Evolutionary conservation across 73 alveolate genomes (phyloP).

Genomic region (Symbiodinium pilosum): DNA sequence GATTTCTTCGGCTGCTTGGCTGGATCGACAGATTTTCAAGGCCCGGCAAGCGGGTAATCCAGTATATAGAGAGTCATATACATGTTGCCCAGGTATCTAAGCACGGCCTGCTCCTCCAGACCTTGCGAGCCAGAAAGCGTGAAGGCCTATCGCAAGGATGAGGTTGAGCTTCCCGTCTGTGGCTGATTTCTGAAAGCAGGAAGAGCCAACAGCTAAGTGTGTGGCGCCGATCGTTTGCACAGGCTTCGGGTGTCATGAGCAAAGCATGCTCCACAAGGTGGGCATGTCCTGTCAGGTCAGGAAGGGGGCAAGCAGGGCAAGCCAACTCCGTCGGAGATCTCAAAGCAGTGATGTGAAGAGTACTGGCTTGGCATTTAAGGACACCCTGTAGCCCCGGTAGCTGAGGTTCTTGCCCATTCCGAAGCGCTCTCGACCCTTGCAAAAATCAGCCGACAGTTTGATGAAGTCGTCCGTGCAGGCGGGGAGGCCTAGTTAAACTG

Average conservation of each 20-base stretch:
- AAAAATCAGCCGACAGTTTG: background rate
- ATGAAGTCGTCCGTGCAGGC: background rate
- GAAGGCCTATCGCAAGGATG: background rate
- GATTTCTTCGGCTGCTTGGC: too few species aligned
- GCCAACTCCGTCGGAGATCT: too few species aligned
- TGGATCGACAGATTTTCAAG: too few species aligned
- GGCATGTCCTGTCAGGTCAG: background rate
- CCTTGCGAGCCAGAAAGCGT: background rate
- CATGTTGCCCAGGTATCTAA: too few species aligned
- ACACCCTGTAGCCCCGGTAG: too few species aligned
- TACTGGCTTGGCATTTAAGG: too few species aligned
- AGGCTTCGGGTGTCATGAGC: background rate
- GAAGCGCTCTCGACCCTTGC: slow-evolving; percentile 10
- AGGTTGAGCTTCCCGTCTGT: background rate
- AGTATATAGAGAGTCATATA: too few species aligned
- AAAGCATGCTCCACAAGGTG: background rate
- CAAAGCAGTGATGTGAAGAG: too few species aligned
- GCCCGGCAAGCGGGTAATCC: too few species aligned
- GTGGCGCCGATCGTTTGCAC: background rate
- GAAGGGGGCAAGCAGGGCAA: background rate
- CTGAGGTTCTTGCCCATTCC: slow-evolving; percentile 3
- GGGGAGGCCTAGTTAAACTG: background rate
- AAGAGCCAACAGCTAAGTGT: background rate
- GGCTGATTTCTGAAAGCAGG: background rate
- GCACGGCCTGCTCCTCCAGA: too few species aligned